Evolutionary conservation across 805 yeast genomes (phyloP).

Genomic region (Candida ascalaphidarum): DNA sequence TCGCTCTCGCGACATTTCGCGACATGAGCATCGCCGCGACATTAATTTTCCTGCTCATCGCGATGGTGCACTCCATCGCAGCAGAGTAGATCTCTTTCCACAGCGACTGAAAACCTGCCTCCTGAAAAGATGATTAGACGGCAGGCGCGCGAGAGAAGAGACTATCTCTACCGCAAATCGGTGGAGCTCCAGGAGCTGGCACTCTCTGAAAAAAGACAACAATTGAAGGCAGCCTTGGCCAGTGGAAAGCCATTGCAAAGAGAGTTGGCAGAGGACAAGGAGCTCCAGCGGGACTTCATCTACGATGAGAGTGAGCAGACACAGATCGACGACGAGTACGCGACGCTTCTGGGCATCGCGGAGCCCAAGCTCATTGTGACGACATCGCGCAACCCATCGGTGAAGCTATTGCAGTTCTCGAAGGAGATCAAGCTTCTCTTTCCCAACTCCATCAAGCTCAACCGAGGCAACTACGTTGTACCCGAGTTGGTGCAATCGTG

Average conservation of each 20-base stretch:
- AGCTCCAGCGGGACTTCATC: conserved; percentile 71
- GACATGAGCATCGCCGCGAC: too few relatives aligned
- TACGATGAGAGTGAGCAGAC: conserved; percentile 74
- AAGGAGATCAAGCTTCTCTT: conserved; percentile 86
- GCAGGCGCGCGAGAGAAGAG: conserved; percentile 95
- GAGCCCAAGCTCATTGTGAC: conserved; percentile 92
- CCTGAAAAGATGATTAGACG: conserved; percentile 56
- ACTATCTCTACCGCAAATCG: conserved; percentile 82
- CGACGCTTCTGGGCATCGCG: conserved; percentile 73
- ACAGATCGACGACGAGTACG: conserved; percentile 85
- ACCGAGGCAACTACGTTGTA: conserved; percentile 88
- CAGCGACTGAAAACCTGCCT: too few relatives aligned
- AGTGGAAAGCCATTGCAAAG: conserved; percentile 85
- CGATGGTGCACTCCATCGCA: too few relatives aligned
- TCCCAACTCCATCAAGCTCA: conserved; percentile 82
- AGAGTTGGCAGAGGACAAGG: conserved; percentile 81
- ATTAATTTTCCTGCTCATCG: too few relatives aligned
- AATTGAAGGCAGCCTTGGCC: conserved; percentile 80
- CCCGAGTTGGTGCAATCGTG: conserved; percentile 81
- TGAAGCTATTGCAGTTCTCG: conserved; percentile 80
- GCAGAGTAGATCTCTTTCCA: too few relatives aligned
- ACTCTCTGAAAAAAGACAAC: conserved; percentile 77
- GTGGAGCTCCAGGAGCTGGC: conserved; percentile 85
- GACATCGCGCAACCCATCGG: conserved; percentile 86
- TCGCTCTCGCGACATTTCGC: too few relatives aligned